phyloP scores from a whole-genome alignment of 352 stramenopile species.

The Phytophthora palmivora region DNA sequence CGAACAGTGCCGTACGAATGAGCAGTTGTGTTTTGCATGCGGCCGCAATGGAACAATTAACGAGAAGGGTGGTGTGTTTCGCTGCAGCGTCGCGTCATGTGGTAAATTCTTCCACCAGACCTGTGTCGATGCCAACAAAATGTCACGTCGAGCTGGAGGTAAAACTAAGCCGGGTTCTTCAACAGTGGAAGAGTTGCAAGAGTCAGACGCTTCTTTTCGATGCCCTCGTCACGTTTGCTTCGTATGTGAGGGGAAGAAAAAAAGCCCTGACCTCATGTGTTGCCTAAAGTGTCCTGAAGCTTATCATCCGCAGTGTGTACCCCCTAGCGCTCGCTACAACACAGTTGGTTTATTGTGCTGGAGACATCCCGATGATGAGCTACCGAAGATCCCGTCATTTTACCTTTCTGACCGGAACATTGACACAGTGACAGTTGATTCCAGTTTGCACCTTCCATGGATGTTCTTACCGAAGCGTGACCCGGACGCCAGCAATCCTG shows the following conservation, averaged over 20 bases:
- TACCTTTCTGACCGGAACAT: slow-evolving; percentile 70
- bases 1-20: slow-evolving; percentile 88
- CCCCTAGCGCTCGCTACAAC: slow-evolving; percentile 92
- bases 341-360: slow-evolving; percentile 92
- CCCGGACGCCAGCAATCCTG: slow-evolving; percentile 49
- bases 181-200: slow-evolving; percentile 56
- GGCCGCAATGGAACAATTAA: slow-evolving; percentile 88
- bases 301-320: slow-evolving; percentile 94
- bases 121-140: slow-evolving; percentile 71
- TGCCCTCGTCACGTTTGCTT: slow-evolving; percentile 90
- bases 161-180: slow-evolving; percentile 45
- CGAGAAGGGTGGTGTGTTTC: slow-evolving; percentile 85
- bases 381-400: slow-evolving; percentile 81
- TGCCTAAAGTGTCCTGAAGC: slow-evolving; percentile 93
- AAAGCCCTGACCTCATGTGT: slow-evolving; percentile 80
- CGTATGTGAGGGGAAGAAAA: slow-evolving; percentile 83
- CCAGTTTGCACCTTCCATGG: slow-evolving; percentile 73
- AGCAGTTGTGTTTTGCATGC: slow-evolving; percentile 92
- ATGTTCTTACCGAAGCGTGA: slow-evolving; percentile 83
- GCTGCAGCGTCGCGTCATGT: slow-evolving; percentile 67
- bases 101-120: slow-evolving; percentile 89
- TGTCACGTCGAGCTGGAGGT: slow-evolving; percentile 55
- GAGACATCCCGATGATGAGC: slow-evolving; percentile 79
- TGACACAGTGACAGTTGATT: slow-evolving; percentile 81
- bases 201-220: slow-evolving; percentile 82